Conservation (phyloP, 306 rosid species). For the Dryas octopetala region DNA sequence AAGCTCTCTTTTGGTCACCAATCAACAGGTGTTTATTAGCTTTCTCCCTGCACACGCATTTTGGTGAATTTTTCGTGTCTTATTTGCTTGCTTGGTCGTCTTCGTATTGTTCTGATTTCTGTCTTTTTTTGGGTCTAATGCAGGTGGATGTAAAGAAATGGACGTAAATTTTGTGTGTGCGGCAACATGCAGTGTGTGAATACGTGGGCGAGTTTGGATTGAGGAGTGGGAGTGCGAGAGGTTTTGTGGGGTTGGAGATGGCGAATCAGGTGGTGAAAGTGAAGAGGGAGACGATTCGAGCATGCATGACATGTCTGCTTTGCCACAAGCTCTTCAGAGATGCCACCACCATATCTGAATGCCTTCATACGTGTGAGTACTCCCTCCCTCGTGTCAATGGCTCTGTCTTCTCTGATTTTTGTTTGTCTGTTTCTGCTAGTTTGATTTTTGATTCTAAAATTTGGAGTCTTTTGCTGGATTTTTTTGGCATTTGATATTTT, state of each 20-base stretch:
- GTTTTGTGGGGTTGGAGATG: constrained; percentile 41
- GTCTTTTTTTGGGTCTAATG: constrained; percentile 27
- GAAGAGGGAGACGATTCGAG: constrained; percentile 60
- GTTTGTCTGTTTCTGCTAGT: neutral
- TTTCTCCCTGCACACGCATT: constrained; percentile 10
- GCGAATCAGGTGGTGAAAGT: constrained; percentile 71
- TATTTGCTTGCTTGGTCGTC: neutral
- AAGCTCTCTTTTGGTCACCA: constrained; percentile 32
- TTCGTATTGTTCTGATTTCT: constrained; percentile 7
- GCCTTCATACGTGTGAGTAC: constrained; percentile 93
- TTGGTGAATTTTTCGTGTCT: constrained; percentile 13
- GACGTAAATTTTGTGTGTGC: constrained; percentile 52
- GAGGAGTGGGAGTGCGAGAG: constrained; percentile 18
- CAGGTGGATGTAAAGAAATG: constrained; percentile 42
- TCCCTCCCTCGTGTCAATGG: neutral
- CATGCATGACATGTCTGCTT: constrained; percentile 96
- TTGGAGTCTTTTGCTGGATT: constrained; percentile 10
- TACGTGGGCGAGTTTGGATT: constrained; percentile 34
- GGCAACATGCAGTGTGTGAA: constrained; percentile 62
- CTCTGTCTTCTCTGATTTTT: constrained; percentile 19
- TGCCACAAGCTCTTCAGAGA: constrained; percentile 70
- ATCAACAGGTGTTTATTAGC: constrained; percentile 22
- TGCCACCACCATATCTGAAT: constrained; percentile 93
- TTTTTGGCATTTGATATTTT: constrained; percentile 1
- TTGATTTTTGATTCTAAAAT: constrained; percentile 24